These are phyloP conservation scores for Pilobolus umbonatus DNA, from an alignment of 192 early-diverging fungal genomes.

Conservation along the genomic window DNA sequence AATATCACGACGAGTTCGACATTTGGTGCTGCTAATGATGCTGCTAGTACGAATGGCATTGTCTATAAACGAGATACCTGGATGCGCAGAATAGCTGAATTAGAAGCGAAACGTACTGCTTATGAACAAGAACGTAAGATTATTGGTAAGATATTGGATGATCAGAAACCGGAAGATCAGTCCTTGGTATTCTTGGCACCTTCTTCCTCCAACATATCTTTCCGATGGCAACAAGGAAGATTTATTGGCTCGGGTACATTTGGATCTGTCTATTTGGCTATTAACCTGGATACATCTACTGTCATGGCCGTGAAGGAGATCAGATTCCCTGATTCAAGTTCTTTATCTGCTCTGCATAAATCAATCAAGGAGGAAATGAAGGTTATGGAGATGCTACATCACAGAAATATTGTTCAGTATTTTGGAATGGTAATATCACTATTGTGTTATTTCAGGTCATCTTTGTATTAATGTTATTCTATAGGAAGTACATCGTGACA, in stretches of 20 bases:
- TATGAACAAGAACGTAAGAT: constrained; percentile 48
- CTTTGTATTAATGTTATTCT: background rate
- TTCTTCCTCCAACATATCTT: constrained; percentile 71
- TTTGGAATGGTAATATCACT: constrained; percentile 59
- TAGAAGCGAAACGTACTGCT: constrained; percentile 50
- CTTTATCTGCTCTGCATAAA: constrained; percentile 54
- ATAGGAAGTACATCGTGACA: constrained; percentile 82
- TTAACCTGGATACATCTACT: constrained; percentile 77
- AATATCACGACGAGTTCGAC: constrained; percentile 30
- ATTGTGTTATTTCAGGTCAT: background rate
- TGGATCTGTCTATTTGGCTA: constrained; percentile 81
- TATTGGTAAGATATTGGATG: constrained; percentile 77
- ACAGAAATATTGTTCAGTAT: constrained; percentile 87
- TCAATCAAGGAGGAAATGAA: constrained; percentile 88
- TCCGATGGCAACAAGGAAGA: constrained; percentile 82
- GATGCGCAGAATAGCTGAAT: constrained; percentile 43
- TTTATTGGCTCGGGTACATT: constrained; percentile 84
- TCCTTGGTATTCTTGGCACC: constrained; percentile 73
- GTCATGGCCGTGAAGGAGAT: constrained; percentile 94
- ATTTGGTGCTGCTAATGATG: constrained; percentile 25
- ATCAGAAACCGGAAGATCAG: constrained; percentile 70
- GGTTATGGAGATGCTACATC: constrained; percentile 84
- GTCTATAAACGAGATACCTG: constrained; percentile 43
- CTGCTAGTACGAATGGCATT: constrained; percentile 11
- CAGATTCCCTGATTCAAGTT: constrained; percentile 67